Percentiles rank a stretch among this genome's conserved stretches.
Conservation (phyloP, 805 yeast genomes). For the Helenozyma rhizophorensis region DNA sequence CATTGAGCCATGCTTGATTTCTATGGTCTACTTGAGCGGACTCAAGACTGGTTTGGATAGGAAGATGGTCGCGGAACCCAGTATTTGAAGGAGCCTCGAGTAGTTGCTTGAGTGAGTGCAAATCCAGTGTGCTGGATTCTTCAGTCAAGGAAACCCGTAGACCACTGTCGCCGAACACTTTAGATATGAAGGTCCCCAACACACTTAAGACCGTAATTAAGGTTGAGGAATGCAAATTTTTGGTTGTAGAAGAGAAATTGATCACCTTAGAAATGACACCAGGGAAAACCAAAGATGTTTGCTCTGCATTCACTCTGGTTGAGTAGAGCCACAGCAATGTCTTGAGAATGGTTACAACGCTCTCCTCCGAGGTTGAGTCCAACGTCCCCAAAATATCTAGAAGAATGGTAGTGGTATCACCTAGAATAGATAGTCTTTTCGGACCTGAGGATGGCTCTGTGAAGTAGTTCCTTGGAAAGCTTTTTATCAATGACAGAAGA, state of each 20-base stretch:
- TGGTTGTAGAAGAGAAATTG: constrained; percentile 20
- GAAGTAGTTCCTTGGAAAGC: constrained; percentile 20
- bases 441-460: constrained; percentile 6
- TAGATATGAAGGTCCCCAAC: constrained; percentile 17
- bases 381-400: constrained; percentile 16
- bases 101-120: constrained; percentile 2
- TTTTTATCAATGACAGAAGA: constrained; percentile 11
- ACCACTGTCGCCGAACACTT: constrained; percentile 28
- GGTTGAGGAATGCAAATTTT: constrained; percentile 20
- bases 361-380: constrained; percentile 1
- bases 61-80: no score
- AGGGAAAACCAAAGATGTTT: constrained; percentile 36
- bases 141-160: constrained; percentile 9
- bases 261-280: constrained; percentile 33
- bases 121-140: not conserved
- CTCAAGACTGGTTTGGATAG: no score
- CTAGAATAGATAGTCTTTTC: constrained; percentile 24
- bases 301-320: constrained; percentile 23
- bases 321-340: constrained; percentile 13
- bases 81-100: not conserved
- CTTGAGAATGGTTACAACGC: not conserved
- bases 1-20: constrained; percentile 31
- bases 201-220: constrained; percentile 20
- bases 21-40: constrained; percentile 12
- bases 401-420: constrained; percentile 23